Base-by-base conservation (phyloP, 768 basidiomycete genomes). In the Boletus huronensis region DNA sequence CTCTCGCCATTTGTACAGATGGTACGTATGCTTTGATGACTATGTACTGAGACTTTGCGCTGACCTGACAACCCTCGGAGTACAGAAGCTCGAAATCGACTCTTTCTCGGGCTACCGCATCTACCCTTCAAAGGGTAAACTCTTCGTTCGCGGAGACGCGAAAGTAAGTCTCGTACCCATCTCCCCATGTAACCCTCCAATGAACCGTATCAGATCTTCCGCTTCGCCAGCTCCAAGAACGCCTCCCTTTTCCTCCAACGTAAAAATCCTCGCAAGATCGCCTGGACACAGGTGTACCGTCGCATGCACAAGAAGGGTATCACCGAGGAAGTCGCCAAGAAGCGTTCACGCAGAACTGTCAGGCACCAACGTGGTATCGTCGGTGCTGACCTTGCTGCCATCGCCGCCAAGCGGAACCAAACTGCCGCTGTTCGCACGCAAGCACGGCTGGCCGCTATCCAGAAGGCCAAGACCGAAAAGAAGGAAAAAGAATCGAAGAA, bases 241-340 rank as follows among this genome's bases (percentile, higher is more conserved):
- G 82, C 94, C 58, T 98, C 96, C 57, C 88, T 99, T 62, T 98
- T 98, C 87, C 79, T 90, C 55, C 97, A 99, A 76, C 91, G 96
- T 79, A 99, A 99, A 82, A 98, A 99, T 82, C 97, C 97, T 49
- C 92, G 97, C 72, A 98, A 98, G 85, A 94, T 98, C 77, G 88
- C 96, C 60, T 98, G 96, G 96, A 98, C 96, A 36, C 76, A 79
- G 66, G 83, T 89, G 58, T 96, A 90, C 82, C 89, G 92, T 62
- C 89, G 94, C 66, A 92, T 97, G 88, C 97, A 98, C 85, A 97
- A 96, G 86, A 99, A 99, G 87, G 97, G 97, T 74, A 85, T 98
- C 74, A 94, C 94, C 48, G 96, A 98, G 78, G 96, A 98, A 77
- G 90, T 95, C 50, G 93, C 94, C 68, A 99, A 98, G 93, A 98